Evolutionary conservation across 805 yeast species (phyloP).

Genomic region (Isabelozyma heimii): DNA sequence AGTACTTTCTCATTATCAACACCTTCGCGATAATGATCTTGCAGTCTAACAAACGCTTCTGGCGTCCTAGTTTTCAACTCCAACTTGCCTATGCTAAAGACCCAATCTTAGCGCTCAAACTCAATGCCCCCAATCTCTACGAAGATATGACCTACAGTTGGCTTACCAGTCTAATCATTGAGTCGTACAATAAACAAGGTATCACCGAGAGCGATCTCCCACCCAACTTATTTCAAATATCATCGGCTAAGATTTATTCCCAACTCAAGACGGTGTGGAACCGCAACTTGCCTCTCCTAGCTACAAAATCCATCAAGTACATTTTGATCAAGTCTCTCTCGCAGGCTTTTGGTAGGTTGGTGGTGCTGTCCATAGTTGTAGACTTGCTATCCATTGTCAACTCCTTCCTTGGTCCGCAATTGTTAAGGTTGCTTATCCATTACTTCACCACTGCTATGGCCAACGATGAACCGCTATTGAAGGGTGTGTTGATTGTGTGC

Average conservation of each 20-base stretch:
- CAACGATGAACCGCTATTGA: slow-evolving; percentile 39
- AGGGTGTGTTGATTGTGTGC: slow-evolving; percentile 62
- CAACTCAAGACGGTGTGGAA: slow-evolving; percentile 15
- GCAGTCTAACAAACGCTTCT: slow-evolving; percentile 30
- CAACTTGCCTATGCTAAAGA: slow-evolving; percentile 20
- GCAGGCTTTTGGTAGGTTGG: slow-evolving; percentile 23
- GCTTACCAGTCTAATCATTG: slow-evolving; percentile 45
- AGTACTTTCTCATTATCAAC: slow-evolving; percentile 24
- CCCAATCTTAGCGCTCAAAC: slow-evolving; percentile 11
- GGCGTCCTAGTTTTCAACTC: slow-evolving; percentile 42
- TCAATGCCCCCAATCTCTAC: slow-evolving; percentile 28
- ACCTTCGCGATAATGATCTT: slow-evolving; percentile 30
- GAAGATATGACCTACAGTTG: slow-evolving; percentile 43
- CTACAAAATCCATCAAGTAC: not conserved
- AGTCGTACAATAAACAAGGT: slow-evolving; percentile 36
- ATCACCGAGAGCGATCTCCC: slow-evolving; percentile 33
- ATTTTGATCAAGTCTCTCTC: slow-evolving; percentile 14
- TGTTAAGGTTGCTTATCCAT: slow-evolving; percentile 62
- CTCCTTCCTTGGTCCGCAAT: slow-evolving; percentile 80
- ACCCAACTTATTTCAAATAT: slow-evolving; percentile 20
- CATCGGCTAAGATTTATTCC: slow-evolving; percentile 16
- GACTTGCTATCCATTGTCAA: slow-evolving; percentile 21
- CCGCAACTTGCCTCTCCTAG: slow-evolving; percentile 2
- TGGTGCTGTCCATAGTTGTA: slow-evolving; percentile 12
- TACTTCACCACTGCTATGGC: slow-evolving; percentile 54